Percentiles rank a stretch among this genome's conserved stretches.
Conservation (phyloP, 2,329 filamentous ascomycete genomes). For the Ilyonectria mors-panacis region DNA sequence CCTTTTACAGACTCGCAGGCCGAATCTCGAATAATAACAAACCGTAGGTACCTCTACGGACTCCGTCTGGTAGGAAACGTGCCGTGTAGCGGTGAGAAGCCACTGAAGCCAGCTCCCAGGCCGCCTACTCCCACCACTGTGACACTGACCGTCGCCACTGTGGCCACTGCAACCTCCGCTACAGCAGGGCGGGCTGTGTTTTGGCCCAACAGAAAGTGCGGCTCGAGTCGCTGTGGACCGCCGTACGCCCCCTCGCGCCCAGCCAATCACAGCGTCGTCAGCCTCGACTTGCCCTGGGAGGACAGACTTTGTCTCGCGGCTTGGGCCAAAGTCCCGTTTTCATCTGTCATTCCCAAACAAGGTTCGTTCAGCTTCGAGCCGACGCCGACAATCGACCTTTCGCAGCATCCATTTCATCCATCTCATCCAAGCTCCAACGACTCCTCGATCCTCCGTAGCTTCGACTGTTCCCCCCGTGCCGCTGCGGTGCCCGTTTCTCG, state of each 20-base stretch:
- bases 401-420: conserved; percentile 34
- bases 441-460: conserved; percentile 26
- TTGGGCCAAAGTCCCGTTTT: conserved; percentile 41
- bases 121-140: neutral
- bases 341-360: conserved; percentile 42
- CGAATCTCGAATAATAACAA: neutral
- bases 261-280: conserved; percentile 42
- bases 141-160: neutral
- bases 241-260: conserved; percentile 35
- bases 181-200: conserved; percentile 6
- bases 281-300: conserved; percentile 27
- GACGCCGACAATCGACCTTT: conserved; percentile 22
- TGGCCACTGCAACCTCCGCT: neutral
- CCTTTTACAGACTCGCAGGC: neutral
- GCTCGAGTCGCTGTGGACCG: conserved; percentile 32
- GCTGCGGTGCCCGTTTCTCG: conserved; percentile 15
- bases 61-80: neutral
- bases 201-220: conserved; percentile 28
- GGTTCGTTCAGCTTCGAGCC: conserved; percentile 41
- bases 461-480: conserved; percentile 14
- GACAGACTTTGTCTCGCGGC: conserved; percentile 42
- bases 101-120: conserved; percentile 18
- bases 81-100: conserved; percentile 25
- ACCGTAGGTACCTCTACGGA: neutral
- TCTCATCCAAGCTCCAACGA: conserved; percentile 34